These are phyloP conservation scores for Suillus placidus DNA, from an alignment of 768 basidiomycete species.

Conservation along the genomic window DNA sequence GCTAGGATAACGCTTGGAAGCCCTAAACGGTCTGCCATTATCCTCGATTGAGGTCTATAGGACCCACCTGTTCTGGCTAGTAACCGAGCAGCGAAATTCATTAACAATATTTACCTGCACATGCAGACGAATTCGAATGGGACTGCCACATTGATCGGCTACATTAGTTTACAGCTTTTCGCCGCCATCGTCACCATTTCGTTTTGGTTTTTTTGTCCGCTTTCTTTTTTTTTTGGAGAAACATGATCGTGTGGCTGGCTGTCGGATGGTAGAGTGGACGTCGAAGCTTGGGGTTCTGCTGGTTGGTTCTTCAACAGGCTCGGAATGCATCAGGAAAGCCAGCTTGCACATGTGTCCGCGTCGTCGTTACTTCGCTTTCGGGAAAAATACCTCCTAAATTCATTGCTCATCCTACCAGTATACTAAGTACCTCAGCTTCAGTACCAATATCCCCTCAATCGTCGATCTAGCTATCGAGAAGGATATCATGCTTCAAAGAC, in stretches of 20 bases:
- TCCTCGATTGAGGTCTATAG: background rate
- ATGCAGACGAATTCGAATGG: too few relatives aligned
- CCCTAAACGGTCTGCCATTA: background rate
- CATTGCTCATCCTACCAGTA: too few relatives aligned
- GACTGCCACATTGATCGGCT: too few relatives aligned
- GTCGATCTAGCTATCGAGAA: too few relatives aligned
- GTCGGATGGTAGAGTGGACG: conserved; percentile 1
- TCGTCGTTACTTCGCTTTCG: conserved; percentile 46
- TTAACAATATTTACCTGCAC: too few relatives aligned
- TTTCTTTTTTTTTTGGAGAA: conserved; percentile 64
- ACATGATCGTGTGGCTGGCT: conserved; percentile 16
- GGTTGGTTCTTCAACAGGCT: conserved; percentile 7
- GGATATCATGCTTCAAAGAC: too few relatives aligned
- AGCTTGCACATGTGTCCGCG: conserved; percentile 69
- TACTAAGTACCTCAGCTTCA: too few relatives aligned
- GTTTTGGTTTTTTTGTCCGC: conserved; percentile 47
- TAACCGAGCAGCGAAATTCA: too few relatives aligned
- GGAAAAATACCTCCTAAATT: conserved; percentile 1
- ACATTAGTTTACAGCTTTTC: too few relatives aligned
- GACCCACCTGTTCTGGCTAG: too few relatives aligned
- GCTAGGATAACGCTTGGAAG: background rate
- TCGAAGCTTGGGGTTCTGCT: conserved; percentile 4
- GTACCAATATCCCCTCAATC: too few relatives aligned
- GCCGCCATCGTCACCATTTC: conserved; percentile 5
- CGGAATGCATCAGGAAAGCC: conserved; percentile 41